These are phyloP conservation scores for Ogataea paradorogensis DNA, from an alignment of 805 yeast genomes.

Conservation along the genomic window DNA sequence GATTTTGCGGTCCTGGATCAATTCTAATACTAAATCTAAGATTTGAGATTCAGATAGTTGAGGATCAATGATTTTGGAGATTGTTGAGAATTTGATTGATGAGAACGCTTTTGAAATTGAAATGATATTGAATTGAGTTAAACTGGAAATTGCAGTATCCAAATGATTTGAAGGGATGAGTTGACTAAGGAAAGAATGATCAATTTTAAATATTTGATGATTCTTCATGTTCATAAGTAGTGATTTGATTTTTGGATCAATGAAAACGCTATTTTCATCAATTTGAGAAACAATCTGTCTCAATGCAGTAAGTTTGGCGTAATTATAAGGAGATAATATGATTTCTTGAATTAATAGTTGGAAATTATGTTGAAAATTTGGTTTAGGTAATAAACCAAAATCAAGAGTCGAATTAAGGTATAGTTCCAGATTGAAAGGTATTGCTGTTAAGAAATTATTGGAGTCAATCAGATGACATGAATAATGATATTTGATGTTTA, in stretches of 20 bases:
- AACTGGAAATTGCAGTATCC: constrained; percentile 6
- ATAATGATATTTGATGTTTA: constrained; percentile 3
- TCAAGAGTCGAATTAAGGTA: not conserved
- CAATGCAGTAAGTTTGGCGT: constrained; percentile 11
- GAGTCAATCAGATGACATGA: not conserved
- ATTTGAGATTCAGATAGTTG: constrained; percentile 7
- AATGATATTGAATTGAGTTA: constrained; percentile 25
- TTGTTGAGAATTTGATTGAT: constrained; percentile 16
- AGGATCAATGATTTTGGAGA: constrained; percentile 15
- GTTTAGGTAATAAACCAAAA: not conserved
- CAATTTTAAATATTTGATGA: constrained; percentile 1
- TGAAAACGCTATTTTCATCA: not conserved
- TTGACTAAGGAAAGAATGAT: not conserved
- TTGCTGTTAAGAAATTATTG: not conserved
- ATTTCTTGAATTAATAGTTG: constrained; percentile 2
- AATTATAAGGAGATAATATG: constrained; percentile 16
- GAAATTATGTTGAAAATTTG: constrained; percentile 3
- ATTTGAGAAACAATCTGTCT: not conserved
- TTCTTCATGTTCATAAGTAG: constrained; percentile 2
- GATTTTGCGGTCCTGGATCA: constrained; percentile 23
- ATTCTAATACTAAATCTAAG: constrained; percentile 16
- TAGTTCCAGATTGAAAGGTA: not conserved
- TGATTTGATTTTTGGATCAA: not conserved
- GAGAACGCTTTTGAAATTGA: constrained; percentile 21
- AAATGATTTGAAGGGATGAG: constrained; percentile 1